Base-by-base conservation (phyloP, 495 filamentous ascomycete species). In the Neurospora cerealis region DNA sequence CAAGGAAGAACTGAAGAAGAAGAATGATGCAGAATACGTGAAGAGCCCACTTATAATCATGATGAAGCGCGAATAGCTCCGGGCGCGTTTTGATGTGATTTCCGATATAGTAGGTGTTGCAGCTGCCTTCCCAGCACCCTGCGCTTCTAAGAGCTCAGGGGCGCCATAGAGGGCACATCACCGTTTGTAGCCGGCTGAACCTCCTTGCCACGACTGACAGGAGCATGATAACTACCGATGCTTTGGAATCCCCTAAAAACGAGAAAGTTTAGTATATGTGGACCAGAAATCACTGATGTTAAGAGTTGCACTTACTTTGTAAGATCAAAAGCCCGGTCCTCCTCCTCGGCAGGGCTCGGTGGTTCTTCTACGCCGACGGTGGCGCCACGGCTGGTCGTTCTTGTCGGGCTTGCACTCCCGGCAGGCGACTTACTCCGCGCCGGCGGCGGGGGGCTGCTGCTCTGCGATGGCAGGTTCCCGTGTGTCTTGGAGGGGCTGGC, bases 401-500 rank as follows among this genome's bases (percentile, higher is more conserved):
- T 71, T 32, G 80, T 78, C 19, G 81, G 81, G 69, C 81, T 82
- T 34, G 73, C 70, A 19, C 54, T 66, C 54, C 54, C 54, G 5
- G 71, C 77, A 1, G 80, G 81, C 40, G 80, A 82, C 69, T 83
- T 83, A 73, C 75, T 76, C 70, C 72, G 74, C 1, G 82, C 84
- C 5, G 88, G 87, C 24, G 87, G 88, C 0, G 88, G 87, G 73
- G 90, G 91, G 74, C 90, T 93, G 79, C 91, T 93, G 75, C 89
- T 90, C 73, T 86, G 85, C n/a, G 88, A 85, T 5, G 83, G 83
- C 5, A 85, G 82, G 11, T 80, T 81, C 34, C 85, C 83, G n/a
- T 78, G 77, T 28, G 78, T 82, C 78, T 87, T 85, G 71, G 83
- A 81, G 72, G 88, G 83, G 79, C 88, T 86, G 60, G 86, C 42